These are phyloP conservation scores for Cryphonectria carpinicola DNA, from an alignment of 2,329 filamentous ascomycete genomes.

Conservation along the genomic window DNA sequence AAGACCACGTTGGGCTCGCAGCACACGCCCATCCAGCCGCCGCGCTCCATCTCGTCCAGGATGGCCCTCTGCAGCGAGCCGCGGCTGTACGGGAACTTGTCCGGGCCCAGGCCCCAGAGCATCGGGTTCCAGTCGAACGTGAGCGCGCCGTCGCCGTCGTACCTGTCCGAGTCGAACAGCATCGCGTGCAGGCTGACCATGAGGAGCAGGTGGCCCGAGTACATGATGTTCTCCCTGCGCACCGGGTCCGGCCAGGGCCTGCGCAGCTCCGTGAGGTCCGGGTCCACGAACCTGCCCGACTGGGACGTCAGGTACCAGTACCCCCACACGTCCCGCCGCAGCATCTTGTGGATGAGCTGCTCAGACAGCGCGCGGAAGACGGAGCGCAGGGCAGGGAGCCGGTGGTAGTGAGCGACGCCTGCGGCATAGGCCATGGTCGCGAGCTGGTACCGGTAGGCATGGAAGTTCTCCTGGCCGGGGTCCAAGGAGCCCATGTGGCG, in stretches of 20 bases:
- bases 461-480: constrained; percentile 42
- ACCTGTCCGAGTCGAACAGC: constrained; percentile 47
- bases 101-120: constrained; percentile 42
- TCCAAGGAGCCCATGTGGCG: constrained; percentile 39
- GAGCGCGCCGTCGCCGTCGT: constrained; percentile 39
- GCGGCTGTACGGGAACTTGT: constrained; percentile 40
- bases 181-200: constrained; percentile 35
- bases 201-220: constrained; percentile 14
- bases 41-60: constrained; percentile 44
- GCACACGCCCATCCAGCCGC: constrained; percentile 45
- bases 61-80: constrained; percentile 39
- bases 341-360: constrained; percentile 45
- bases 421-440: constrained; percentile 46
- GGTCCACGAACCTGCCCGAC: constrained; percentile 40
- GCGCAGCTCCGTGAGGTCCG: constrained; percentile 42
- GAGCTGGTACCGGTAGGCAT: constrained; percentile 45
- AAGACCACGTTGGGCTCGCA: constrained; percentile 48
- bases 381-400: constrained; percentile 39
- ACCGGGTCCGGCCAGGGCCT: constrained; percentile 48
- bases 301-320: constrained; percentile 48
- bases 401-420: constrained; percentile 44
- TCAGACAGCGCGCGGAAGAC: constrained; percentile 41
- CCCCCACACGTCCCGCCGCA: constrained; percentile 46
- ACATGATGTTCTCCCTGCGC: constrained; percentile 46
- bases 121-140: constrained; percentile 45